These are phyloP conservation scores for Aquilaria sinensis DNA, from an alignment of 345 rosid genomes.

Conservation along the genomic window DNA sequence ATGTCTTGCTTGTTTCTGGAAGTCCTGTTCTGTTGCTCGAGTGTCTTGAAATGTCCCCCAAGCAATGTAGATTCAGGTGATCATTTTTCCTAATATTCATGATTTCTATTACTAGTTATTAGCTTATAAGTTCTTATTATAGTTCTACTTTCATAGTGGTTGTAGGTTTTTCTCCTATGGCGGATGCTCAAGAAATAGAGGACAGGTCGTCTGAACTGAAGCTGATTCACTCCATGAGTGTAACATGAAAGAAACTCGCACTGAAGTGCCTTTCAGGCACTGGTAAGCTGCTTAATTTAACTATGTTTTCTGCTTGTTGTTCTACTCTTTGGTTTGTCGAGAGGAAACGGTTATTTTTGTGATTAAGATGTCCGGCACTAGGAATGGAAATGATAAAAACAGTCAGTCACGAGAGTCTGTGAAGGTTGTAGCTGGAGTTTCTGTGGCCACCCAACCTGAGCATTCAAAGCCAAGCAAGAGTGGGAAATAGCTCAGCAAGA, in stretches of 20 bases:
- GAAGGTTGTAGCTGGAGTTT: slow-evolving; percentile 81
- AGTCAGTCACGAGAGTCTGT: slow-evolving; percentile 60
- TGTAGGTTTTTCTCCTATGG: slow-evolving; percentile 25
- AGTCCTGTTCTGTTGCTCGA: too few relatives aligned
- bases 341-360: not conserved
- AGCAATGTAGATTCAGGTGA: too few relatives aligned
- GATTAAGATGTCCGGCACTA: not conserved
- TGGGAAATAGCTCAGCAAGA: slow-evolving; percentile 84
- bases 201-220: slow-evolving; percentile 15
- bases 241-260: slow-evolving; percentile 34
- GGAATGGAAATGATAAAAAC: slow-evolving; percentile 43
- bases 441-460: slow-evolving; percentile 52
- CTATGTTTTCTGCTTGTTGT: not conserved
- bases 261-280: slow-evolving; percentile 68
- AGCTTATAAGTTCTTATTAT: not conserved
- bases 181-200: slow-evolving; percentile 21
- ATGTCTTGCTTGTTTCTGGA: too few relatives aligned
- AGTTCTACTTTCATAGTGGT: slow-evolving; percentile 9
- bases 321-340: not conserved
- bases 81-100: too few relatives aligned
- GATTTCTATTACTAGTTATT: too few relatives aligned
- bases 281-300: slow-evolving; percentile 20
- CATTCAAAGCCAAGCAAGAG: slow-evolving; percentile 69
- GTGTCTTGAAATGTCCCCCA: too few relatives aligned
- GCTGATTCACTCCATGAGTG: slow-evolving; percentile 11